Evolutionary conservation across 345 rosid species (phyloP).

Genomic region (Eucalyptus caleyi): DNA sequence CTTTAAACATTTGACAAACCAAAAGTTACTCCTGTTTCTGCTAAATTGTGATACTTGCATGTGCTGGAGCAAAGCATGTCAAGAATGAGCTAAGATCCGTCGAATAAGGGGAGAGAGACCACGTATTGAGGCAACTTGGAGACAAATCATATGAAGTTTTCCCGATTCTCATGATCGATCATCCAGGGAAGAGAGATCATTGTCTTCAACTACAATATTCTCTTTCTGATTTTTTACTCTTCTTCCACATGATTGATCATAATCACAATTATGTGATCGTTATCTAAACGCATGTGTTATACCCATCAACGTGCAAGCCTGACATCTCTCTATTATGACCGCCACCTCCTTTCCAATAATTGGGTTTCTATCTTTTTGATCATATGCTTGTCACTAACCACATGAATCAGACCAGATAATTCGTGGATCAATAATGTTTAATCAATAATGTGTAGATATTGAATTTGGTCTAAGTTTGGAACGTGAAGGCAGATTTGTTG

Average conservation of each 20-base stretch:
- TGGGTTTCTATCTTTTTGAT: background rate
- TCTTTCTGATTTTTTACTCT: background rate
- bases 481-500: background rate
- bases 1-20: background rate
- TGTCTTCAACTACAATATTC: background rate
- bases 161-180: background rate
- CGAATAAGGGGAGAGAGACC: background rate
- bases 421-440: background rate
- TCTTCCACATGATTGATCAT: background rate
- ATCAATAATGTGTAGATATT: background rate
- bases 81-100: background rate
- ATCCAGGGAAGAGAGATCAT: background rate
- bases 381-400: background rate
- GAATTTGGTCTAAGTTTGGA: background rate
- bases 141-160: background rate
- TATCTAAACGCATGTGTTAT: background rate
- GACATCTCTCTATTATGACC: background rate
- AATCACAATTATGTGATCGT: background rate
- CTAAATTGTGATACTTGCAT: background rate
- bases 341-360: background rate
- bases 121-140: background rate
- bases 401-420: background rate
- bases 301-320: background rate
- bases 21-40: background rate
- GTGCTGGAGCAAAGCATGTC: background rate